These are phyloP conservation scores for Senna tora DNA, from an alignment of 306 rosid genomes.

Conservation along the genomic window DNA sequence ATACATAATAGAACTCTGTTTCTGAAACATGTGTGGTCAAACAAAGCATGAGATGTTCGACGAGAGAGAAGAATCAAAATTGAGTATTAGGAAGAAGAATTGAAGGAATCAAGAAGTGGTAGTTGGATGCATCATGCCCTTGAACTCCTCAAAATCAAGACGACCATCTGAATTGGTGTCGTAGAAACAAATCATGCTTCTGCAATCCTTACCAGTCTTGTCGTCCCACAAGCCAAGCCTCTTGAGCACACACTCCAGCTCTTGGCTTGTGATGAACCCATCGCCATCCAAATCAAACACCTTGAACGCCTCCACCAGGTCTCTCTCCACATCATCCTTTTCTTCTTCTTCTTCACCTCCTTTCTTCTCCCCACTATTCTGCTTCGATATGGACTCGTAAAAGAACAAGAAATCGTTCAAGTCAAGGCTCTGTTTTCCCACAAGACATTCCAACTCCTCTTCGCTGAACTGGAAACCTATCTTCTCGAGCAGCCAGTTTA, in stretches of 20 bases:
- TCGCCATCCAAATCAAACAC: slow-evolving; percentile 73
- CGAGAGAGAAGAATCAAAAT: too few species aligned
- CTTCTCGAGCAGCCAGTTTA: slow-evolving; percentile 53
- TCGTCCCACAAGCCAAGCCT: slow-evolving; percentile 62
- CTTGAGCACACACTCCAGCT: slow-evolving; percentile 56
- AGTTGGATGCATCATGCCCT: slow-evolving; percentile 64
- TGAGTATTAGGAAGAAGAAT: neutral
- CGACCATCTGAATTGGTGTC: slow-evolving; percentile 64
- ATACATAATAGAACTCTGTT: too few species aligned
- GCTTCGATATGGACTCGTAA: slow-evolving; percentile 46
- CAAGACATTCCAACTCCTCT: slow-evolving; percentile 48
- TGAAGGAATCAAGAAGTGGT: slow-evolving; percentile 27
- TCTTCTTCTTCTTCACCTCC: neutral
- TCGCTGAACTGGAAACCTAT: slow-evolving; percentile 35
- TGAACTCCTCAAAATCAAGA: slow-evolving; percentile 78
- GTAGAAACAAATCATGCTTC: slow-evolving; percentile 54
- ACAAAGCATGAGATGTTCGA: too few species aligned
- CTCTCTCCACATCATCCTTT: slow-evolving; percentile 39
- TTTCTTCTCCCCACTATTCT: neutral
- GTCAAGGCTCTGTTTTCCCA: slow-evolving; percentile 51
- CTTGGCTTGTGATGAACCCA: slow-evolving; percentile 67
- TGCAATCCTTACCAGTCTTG: slow-evolving; percentile 47
- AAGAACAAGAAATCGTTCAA: slow-evolving; percentile 57
- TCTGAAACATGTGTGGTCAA: too few species aligned
- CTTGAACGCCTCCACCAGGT: slow-evolving; percentile 60